Percentiles rank a stretch among this genome's conserved stretches.
phyloP scores from a whole-genome alignment of 805 yeast genomes.

The Saturnispora gosingensis region DNA sequence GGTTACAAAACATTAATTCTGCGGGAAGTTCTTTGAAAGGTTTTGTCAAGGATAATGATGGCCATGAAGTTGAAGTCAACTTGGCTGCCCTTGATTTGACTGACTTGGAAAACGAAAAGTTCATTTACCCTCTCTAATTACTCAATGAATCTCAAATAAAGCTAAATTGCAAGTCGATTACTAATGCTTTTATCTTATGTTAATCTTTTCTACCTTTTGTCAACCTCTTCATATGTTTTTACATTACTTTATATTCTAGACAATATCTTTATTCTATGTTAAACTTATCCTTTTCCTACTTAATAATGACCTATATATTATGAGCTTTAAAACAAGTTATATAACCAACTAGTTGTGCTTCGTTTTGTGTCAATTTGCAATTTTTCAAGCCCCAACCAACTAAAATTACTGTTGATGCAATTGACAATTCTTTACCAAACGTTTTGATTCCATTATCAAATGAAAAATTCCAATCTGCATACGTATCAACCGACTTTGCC shows the following conservation, averaged over 20 bases:
- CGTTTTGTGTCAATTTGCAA: not conserved
- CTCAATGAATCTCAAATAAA: not conserved
- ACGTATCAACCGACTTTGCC: slow-evolving; percentile 1
- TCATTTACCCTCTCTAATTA: slow-evolving; percentile 36
- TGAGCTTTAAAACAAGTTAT: not conserved
- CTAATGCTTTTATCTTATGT: not conserved
- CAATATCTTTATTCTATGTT: not conserved
- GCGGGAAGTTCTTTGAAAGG: slow-evolving; percentile 13
- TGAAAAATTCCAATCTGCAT: not conserved
- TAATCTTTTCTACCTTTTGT: not conserved
- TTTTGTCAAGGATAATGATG: slow-evolving; percentile 23
- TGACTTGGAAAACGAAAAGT: slow-evolving; percentile 38
- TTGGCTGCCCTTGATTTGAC: slow-evolving; percentile 40
- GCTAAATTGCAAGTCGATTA: not conserved
- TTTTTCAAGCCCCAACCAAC: slow-evolving; percentile 2
- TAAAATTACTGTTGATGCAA: slow-evolving; percentile 1
- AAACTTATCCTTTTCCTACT: not conserved
- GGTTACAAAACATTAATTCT: slow-evolving; percentile 22
- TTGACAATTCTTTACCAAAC: not conserved
- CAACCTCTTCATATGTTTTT: not conserved
- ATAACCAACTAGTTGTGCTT: slow-evolving; percentile 1
- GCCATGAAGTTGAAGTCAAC: slow-evolving; percentile 26
- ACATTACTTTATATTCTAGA: not conserved
- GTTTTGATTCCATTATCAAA: slow-evolving; percentile 4
- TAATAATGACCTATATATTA: not conserved